A percentile compares a stretch with the other conserved stretches of the same genome.
phyloP scores from a whole-genome alignment of 2,329 filamentous ascomycete species.

The Fusarium tjaetaba region DNA sequence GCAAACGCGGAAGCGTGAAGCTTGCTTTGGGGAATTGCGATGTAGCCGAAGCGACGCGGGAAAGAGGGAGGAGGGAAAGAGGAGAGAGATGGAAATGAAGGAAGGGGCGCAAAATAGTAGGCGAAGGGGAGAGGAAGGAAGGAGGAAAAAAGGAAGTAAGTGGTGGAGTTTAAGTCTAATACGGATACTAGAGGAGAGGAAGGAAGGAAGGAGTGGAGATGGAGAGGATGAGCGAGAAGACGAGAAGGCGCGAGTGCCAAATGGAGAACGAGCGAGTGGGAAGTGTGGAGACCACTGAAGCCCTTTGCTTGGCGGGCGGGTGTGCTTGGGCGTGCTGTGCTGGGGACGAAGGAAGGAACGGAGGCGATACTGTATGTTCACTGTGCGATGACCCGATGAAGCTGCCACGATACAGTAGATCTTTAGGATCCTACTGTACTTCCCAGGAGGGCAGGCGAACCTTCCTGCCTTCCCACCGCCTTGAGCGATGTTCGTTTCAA shows the following conservation, averaged over 20 bases:
- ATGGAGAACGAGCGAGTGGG: slow-evolving; percentile 23
- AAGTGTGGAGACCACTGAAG: slow-evolving; percentile 21
- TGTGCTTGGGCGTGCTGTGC: slow-evolving; percentile 30
- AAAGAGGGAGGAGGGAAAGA: slow-evolving; percentile 41
- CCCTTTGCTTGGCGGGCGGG: slow-evolving; percentile 38
- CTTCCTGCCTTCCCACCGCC: slow-evolving; percentile 28
- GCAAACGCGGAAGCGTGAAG: slow-evolving; percentile 35
- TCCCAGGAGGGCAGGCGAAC: not conserved
- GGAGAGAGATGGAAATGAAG: slow-evolving; percentile 45
- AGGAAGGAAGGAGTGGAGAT: slow-evolving; percentile 42
- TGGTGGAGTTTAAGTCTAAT: slow-evolving; percentile 45
- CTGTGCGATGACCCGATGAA: slow-evolving; percentile 11
- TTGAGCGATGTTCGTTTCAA: slow-evolving; percentile 4
- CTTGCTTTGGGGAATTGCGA: slow-evolving; percentile 5
- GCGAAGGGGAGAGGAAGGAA: slow-evolving; percentile 38
- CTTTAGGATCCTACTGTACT: not conserved
- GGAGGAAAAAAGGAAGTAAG: slow-evolving; percentile 44
- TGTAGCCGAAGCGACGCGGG: slow-evolving; percentile 43
- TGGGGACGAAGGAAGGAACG: slow-evolving; percentile 33
- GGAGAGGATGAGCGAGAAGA: not conserved
- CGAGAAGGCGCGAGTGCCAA: slow-evolving; percentile 30
- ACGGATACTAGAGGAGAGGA: slow-evolving; percentile 45
- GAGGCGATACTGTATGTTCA: slow-evolving; percentile 27
- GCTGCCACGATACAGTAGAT: slow-evolving; percentile 12
- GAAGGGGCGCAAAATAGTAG: slow-evolving; percentile 45